Evolutionary conservation across 83 land plant species (phyloP).

Genomic region (Larix sibirica): DNA sequence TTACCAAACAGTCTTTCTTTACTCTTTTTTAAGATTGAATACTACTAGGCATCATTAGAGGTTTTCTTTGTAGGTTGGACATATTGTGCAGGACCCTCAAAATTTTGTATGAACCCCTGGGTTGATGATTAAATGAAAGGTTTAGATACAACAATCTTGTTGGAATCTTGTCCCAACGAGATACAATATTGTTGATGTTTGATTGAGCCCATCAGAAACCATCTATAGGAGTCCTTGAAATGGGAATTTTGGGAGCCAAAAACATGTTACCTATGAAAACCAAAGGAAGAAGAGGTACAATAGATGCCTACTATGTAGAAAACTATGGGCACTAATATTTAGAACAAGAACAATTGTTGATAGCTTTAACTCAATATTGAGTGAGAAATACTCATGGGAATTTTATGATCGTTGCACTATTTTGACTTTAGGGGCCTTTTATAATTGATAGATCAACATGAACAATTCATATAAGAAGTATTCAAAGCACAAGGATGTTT

Average conservation of each 20-base stretch:
- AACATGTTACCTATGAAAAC: conserved; percentile 72
- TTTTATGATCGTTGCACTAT: conserved; percentile 86
- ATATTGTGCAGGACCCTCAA: too few species aligned
- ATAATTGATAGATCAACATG: conserved; percentile 33
- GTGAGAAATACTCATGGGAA: conserved; percentile 93
- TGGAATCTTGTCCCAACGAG: too few species aligned
- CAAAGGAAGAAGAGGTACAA: conserved; percentile 61
- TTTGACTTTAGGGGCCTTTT: conserved; percentile 72
- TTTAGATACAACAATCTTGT: too few species aligned
- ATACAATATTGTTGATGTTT: too few species aligned
- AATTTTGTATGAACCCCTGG: too few species aligned
- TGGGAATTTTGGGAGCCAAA: conserved; percentile 72
- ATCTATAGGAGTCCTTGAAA: conserved; percentile 63
- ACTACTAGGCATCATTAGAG: too few species aligned
- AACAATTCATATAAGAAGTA: conserved; percentile 18
- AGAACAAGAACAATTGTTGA: conserved; percentile 70
- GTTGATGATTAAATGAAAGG: too few species aligned
- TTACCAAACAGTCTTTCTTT: too few species aligned
- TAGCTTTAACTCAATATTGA: conserved; percentile 71
- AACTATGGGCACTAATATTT: conserved; percentile 83
- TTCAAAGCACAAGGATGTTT: conserved; percentile 36
- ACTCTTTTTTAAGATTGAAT: too few species aligned
- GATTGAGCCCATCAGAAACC: conserved; percentile 10
- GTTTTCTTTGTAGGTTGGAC: too few species aligned
- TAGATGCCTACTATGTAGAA: conserved; percentile 75